These are phyloP conservation scores for Globisporangium nodosum DNA, from an alignment of 352 stramenopile species.

Conservation along the genomic window DNA sequence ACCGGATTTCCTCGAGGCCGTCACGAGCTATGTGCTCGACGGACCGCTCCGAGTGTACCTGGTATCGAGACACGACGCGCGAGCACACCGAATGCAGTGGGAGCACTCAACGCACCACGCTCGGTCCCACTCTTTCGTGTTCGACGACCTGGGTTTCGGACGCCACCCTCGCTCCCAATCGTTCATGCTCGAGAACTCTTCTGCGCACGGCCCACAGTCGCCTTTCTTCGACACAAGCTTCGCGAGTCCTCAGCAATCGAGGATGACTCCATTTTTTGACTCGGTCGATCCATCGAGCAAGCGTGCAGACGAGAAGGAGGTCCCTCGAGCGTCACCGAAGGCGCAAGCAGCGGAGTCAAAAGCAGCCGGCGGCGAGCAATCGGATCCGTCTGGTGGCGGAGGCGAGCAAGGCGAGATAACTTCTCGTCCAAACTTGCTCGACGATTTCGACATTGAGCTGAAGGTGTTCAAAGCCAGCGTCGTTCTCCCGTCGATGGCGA, in stretches of 20 bases:
- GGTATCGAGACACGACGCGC: constrained; percentile 5
- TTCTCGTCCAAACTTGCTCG: constrained; percentile 5
- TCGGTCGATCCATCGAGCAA: constrained; percentile 34
- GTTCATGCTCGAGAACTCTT: constrained; percentile 12
- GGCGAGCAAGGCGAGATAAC: neutral
- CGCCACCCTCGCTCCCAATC: constrained; percentile 14
- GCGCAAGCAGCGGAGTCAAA: neutral
- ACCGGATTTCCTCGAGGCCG: constrained; percentile 52
- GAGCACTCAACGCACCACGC: neutral
- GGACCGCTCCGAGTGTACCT: constrained; percentile 44
- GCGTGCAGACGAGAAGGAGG: neutral
- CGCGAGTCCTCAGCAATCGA: constrained; percentile 15
- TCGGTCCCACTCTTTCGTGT: constrained; percentile 9
- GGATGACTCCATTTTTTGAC: constrained; percentile 63
- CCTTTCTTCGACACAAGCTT: constrained; percentile 13
- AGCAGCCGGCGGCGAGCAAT: neutral
- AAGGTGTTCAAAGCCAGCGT: constrained; percentile 15
- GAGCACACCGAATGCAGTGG: constrained; percentile 1
- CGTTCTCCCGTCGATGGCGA: constrained; percentile 8
- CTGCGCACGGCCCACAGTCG: constrained; percentile 7
- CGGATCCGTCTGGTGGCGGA: neutral
- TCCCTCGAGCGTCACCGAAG: neutral
- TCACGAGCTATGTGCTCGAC: constrained; percentile 53
- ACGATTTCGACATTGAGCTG: constrained; percentile 22
- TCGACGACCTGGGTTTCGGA: constrained; percentile 5